Evolutionary conservation across 2,329 filamentous ascomycete species (phyloP), one percentile per base, ranked within the genome.

Genomic region (Epichloe coenophiala): DNA sequence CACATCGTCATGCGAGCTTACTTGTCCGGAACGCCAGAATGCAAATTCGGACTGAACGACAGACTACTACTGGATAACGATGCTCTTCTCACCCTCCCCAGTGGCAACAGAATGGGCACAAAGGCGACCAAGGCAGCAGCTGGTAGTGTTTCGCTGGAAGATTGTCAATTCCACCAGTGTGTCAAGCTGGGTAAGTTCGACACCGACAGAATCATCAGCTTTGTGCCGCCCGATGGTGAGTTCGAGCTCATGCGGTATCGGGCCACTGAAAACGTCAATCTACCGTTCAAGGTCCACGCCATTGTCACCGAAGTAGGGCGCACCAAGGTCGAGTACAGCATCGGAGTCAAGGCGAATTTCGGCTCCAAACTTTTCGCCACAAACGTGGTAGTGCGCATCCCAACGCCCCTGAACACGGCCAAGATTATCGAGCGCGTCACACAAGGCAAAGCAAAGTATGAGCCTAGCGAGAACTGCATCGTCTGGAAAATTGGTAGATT

Each of bases 401-500:
- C 93, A 0, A 97, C 93, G 4, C 93, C 93, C 12, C 78, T 98
- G 49, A 98, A 98, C 71, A 97, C 94, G 2, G 93, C 93, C 44
- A 85, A 85, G 63, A 96, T 95, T 54, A 91, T 84, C 1, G 89
- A 96, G 69, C 82, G 93, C 47, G 94, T 90, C 54, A 93, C 86
- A 1, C 90, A 97, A 68, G 94, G 93, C 53, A 95, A 96, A 65
- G 93, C 93, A 52, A 97, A 96, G 69, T 98, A 98, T 68, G 94
- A 98, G 69, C 94, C 93, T 0, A 87, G 90, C 56, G 90, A 96
- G 64, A 98, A 98, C 73, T 88, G 91, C 63, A 97, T 98, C 56
- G 86, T 97, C 12, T 98, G 93, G 93, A 97, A 96, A 76, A 97
- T 98, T 58, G 86, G 90, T 12, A 80, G 93, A n/a, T 98, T 98